These are phyloP conservation scores for Pyrenula massariospora DNA, from an alignment of 495 filamentous ascomycete genomes.

Conservation along the genomic window DNA sequence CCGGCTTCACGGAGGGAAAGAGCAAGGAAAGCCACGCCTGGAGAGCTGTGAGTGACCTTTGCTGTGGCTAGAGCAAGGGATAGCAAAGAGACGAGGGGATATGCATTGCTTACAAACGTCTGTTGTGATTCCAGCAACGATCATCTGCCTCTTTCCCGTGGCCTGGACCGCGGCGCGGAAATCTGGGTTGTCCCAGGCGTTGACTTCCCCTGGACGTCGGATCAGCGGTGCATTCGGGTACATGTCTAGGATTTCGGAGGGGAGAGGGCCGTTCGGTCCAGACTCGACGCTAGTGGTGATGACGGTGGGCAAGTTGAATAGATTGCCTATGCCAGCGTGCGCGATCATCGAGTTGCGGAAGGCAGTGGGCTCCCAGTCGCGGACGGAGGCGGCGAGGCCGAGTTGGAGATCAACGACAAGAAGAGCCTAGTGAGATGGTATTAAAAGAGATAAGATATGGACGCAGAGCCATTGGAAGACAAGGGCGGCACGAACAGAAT, in stretches of 20 bases:
- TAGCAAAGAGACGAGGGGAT: background rate
- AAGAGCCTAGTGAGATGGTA: conserved; percentile 9
- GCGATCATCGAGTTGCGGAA: conserved; percentile 44
- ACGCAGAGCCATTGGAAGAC: no score
- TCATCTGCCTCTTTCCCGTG: conserved; percentile 45
- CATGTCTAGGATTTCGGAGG: conserved; percentile 44
- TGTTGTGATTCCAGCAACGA: conserved; percentile 50
- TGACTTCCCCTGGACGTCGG: conserved; percentile 47
- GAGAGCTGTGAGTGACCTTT: background rate
- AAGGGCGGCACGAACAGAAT: background rate
- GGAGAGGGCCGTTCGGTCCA: conserved; percentile 47
- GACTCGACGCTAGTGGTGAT: conserved; percentile 45
- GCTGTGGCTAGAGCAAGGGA: background rate
- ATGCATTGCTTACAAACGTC: conserved; percentile 36
- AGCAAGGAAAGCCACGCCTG: conserved; percentile 47
- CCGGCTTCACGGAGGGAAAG: conserved; percentile 50
- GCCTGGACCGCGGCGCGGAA: conserved; percentile 45
- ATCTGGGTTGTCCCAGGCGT: conserved; percentile 55
- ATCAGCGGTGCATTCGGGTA: conserved; percentile 48
- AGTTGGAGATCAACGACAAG: conserved; percentile 51
- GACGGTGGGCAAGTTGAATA: conserved; percentile 46
- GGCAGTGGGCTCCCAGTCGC: conserved; percentile 39
- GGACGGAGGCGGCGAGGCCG: conserved; percentile 42
- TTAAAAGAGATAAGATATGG: background rate
- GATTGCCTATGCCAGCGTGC: conserved; percentile 43